Evolutionary conservation across 2,329 filamentous ascomycete genomes (phyloP), one percentile per base, ranked within the genome.

Genomic region (Aspergillus spinulosporus): DNA sequence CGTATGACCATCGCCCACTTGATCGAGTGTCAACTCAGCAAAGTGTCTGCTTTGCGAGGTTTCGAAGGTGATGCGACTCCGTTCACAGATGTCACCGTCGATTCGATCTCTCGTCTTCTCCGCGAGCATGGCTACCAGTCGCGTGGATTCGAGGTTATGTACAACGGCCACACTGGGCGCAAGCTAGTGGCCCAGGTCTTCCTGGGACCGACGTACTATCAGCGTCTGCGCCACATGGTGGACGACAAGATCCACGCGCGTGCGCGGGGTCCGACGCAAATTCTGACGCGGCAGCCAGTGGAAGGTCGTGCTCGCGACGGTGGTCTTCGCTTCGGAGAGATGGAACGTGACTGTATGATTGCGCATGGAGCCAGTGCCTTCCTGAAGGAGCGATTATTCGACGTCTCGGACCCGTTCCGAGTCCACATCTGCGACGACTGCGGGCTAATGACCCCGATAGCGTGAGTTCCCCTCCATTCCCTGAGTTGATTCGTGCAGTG

Each of bases 301-400:
- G 94, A 99, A 78, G 94, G 94, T 88, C 90, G 95, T 85, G 94
- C 94, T 3, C 83, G 95, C 76, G 95, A 99, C 73, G 94, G 94
- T 83, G 94, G 94, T 81, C 84, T 99, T 44, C 93, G 95, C 72
- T 99, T 99, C 85, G 94, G 94, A 87, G 94, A 99, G 82, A 99
- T 99, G 94, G 95, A 99, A 78, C 93, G 95, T 80, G 95, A 99
- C 85, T 99, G 94, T 75, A 99, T 99, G 94, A 99, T 99, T 80
- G 92, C 95, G n/a, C 95, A 99, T 74, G 94, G 94, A 72, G 94
- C 95, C 3, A 93, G 91, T 53, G 88, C 92, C 1, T 99, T 99
- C 84, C 78, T 99, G 71, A 99, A 99, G 79, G 94, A 99, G 81
- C 86, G 94, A 68, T 78, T 99, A 57, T 97, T 99, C 69, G 93